phyloP scores from a whole-genome alignment of 2,329 filamentous ascomycete genomes.

The Epichloe sylvatica region DNA sequence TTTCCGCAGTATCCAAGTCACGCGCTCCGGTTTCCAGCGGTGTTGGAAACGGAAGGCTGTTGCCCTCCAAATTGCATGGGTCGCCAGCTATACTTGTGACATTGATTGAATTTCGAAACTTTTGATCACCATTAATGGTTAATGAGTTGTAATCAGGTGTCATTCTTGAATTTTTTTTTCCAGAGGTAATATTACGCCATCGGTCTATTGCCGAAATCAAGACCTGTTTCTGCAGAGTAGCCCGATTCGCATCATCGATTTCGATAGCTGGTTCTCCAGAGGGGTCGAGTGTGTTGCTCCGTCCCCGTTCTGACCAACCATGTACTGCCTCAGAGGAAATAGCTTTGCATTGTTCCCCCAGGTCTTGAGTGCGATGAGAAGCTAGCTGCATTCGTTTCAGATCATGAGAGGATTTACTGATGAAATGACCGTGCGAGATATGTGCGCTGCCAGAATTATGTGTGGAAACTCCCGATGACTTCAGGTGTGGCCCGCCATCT shows the following conservation, averaged over 20 bases:
- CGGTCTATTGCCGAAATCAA: slow-evolving; percentile 9
- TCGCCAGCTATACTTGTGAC: background rate
- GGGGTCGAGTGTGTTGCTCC: background rate
- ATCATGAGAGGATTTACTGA: background rate
- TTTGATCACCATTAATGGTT: background rate
- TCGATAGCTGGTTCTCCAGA: background rate
- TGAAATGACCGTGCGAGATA: background rate
- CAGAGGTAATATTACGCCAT: slow-evolving; percentile 8
- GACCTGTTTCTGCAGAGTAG: background rate
- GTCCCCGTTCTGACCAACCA: background rate
- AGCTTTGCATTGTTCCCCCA: background rate
- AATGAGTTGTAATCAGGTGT: background rate
- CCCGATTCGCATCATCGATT: background rate
- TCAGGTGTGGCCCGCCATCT: background rate
- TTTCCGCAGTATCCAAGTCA: slow-evolving; percentile 1
- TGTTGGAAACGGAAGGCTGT: background rate
- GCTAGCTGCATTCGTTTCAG: background rate
- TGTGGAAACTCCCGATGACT: background rate
- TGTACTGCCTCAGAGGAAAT: background rate
- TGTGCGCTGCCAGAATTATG: background rate
- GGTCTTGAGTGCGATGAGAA: background rate
- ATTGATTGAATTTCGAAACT: background rate
- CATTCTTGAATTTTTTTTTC: background rate
- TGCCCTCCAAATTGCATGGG: background rate
- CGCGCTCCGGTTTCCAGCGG: background rate